These are phyloP conservation scores for Delphinella strobiligena DNA, from an alignment of 2,329 filamentous ascomycete species.

Conservation along the genomic window DNA sequence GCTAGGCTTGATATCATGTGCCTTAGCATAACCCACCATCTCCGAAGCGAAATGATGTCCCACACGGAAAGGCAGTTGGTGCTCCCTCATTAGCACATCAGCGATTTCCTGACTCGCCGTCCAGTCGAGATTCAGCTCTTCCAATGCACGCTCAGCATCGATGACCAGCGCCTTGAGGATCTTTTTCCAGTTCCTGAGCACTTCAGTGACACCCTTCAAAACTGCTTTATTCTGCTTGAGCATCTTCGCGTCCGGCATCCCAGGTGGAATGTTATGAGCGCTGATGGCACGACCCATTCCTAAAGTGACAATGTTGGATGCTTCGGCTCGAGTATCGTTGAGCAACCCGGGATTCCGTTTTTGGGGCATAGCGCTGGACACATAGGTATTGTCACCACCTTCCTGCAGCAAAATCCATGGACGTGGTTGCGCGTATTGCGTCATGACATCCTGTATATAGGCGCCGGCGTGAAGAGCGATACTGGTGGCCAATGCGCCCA, in stretches of 20 bases:
- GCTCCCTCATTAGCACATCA: background rate
- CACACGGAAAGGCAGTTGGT: background rate
- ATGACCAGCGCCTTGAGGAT: background rate
- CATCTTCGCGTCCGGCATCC: background rate
- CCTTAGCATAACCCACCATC: background rate
- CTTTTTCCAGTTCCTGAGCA: background rate
- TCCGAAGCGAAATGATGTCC: conserved; percentile 1
- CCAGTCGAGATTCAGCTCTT: conserved; percentile 1
- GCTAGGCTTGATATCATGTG: background rate
- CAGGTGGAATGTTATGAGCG: background rate
- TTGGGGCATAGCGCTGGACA: background rate
- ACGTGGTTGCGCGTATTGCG: background rate
- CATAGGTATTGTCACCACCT: background rate
- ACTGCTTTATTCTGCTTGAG: background rate
- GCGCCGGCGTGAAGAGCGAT: background rate
- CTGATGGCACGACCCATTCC: background rate
- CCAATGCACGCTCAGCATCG: background rate
- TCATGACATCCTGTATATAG: background rate
- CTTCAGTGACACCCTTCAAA: background rate
- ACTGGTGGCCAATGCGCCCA: background rate
- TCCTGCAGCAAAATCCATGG: background rate
- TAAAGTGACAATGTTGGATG: background rate
- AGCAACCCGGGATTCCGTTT: background rate
- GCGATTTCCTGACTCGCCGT: background rate
- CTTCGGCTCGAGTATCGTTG: background rate